Percentiles rank a stretch among this genome's conserved stretches.
These are phyloP conservation scores for Russula virescens DNA, from an alignment of 768 basidiomycete species.

Conservation along the genomic window DNA sequence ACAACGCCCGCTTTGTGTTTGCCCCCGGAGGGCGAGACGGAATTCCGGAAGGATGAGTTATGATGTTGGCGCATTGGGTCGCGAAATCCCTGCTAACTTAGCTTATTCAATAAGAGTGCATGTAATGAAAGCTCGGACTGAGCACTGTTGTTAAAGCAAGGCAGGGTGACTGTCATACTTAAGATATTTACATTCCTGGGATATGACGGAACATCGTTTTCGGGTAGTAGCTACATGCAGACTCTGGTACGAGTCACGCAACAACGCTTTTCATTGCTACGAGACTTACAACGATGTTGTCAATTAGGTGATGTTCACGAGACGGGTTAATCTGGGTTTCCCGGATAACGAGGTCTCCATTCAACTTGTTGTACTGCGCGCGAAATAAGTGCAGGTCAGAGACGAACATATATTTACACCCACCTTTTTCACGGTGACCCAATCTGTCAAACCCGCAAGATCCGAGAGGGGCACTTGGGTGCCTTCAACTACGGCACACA, in stretches of 20 bases:
- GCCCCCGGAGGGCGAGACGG: constrained; percentile 41
- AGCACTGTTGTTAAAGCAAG: not conserved
- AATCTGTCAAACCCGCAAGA: constrained; percentile 54
- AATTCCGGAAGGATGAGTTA: constrained; percentile 31
- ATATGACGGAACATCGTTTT: not conserved
- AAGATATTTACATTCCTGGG: not conserved
- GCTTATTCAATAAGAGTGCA: not conserved
- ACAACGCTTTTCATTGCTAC: constrained; percentile 78
- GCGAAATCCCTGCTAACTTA: not conserved
- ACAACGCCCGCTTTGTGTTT: constrained; percentile 82
- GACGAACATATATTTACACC: constrained; percentile 13
- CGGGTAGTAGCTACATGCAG: not conserved
- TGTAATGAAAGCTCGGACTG: not conserved
- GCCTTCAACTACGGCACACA: constrained; percentile 58
- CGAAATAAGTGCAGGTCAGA: constrained; percentile 31
- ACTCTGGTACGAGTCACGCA: constrained; percentile 21
- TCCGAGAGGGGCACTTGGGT: constrained; percentile 42
- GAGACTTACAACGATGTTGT: constrained; percentile 67
- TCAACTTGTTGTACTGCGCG: constrained; percentile 65
- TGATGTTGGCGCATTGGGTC: constrained; percentile 18
- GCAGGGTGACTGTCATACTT: not conserved
- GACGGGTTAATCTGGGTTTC: constrained; percentile 32
- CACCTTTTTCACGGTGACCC: constrained; percentile 71
- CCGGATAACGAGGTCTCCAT: constrained; percentile 42
- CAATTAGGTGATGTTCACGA: constrained; percentile 41